Conservation (phyloP, 345 rosid species). For the Eucalyptus polyanthemos region DNA sequence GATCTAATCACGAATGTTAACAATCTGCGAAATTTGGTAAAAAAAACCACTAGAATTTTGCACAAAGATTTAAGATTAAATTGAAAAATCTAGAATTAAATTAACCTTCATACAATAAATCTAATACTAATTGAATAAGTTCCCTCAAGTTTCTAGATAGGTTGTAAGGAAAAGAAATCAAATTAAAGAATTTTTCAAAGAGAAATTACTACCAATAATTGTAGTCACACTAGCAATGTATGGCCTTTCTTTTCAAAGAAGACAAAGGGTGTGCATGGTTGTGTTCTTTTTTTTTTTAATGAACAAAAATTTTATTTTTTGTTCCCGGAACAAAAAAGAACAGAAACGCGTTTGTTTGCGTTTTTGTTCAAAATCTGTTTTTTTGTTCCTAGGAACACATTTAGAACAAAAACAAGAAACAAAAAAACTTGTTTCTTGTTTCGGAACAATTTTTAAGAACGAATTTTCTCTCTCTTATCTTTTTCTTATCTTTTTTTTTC, state of each 20-base stretch:
- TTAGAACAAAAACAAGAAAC: too few relatives aligned
- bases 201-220: background rate
- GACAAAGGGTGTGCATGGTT: background rate
- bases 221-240: background rate
- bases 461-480: too few relatives aligned
- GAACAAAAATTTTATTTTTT: too few relatives aligned
- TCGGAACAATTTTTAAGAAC: too few relatives aligned
- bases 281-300: too few relatives aligned
- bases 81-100: background rate
- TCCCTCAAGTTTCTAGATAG: background rate
- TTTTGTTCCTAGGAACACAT: too few relatives aligned
- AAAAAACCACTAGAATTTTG: background rate
- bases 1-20: background rate
- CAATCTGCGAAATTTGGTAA: accelerated
- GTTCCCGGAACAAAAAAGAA: too few relatives aligned
- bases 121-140: background rate
- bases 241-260: background rate
- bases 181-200: background rate
- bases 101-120: background rate
- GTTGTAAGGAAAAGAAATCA: background rate
- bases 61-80: background rate
- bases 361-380: too few relatives aligned
- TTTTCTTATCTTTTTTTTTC: too few relatives aligned
- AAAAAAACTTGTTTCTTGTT: too few relatives aligned
- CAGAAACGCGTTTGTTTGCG: too few relatives aligned